A percentile compares a stretch with the other conserved stretches of the same genome.
Conservation (phyloP, 371 early-diverging fungal species). For the Apophysomyces variabilis region DNA sequence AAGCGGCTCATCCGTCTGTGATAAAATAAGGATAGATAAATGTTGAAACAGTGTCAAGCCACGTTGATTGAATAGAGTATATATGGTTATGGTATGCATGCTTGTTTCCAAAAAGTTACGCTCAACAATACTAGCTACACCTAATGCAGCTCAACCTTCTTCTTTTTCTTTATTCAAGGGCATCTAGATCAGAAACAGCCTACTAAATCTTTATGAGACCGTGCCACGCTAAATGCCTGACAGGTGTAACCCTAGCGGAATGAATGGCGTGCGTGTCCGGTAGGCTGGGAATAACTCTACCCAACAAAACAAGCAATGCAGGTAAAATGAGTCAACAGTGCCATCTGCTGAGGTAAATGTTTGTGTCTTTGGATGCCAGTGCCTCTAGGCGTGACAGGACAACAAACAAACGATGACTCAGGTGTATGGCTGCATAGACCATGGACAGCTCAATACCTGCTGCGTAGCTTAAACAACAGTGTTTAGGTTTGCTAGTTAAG, state of each 20-base stretch:
- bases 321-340: constrained; percentile 6
- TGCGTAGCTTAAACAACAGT: neutral
- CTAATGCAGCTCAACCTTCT: neutral
- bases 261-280: neutral
- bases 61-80: neutral
- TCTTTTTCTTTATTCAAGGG: neutral
- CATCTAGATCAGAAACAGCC: neutral
- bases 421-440: neutral
- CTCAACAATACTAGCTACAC: neutral
- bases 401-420: constrained; percentile 1
- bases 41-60: neutral
- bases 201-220: too few species aligned
- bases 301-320: neutral
- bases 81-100: neutral
- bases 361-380: neutral
- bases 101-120: neutral
- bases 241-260: constrained; percentile 3
- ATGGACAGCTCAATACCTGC: neutral
- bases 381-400: neutral
- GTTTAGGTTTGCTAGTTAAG: neutral
- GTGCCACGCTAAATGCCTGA: neutral
- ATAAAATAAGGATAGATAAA: neutral
- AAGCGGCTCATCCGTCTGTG: neutral
- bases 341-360: constrained; percentile 8
- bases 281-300: neutral